A percentile compares a stretch with the other conserved stretches of the same genome.
Conservation (phyloP, 2,329 filamentous ascomycete species). For the Talaromyces sp. region DNA sequence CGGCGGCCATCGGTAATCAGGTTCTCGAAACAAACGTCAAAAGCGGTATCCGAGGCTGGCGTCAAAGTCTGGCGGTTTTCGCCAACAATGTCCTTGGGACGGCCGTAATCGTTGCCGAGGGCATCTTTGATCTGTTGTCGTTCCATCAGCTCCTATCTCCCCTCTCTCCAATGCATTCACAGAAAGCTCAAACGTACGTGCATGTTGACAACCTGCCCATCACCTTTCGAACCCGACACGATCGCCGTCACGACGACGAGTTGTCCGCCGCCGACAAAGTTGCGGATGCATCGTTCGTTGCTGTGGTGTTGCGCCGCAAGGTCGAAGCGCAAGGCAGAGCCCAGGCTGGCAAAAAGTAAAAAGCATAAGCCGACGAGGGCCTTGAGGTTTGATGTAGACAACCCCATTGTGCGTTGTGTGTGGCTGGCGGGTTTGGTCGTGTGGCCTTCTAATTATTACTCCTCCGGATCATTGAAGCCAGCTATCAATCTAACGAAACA, state of each 20-base stretch:
- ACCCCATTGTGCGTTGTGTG: slow-evolving; percentile 19
- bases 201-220: slow-evolving; percentile 92
- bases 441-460: background rate
- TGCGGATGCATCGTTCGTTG: slow-evolving; percentile 82
- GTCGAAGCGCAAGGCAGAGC: slow-evolving; percentile 84
- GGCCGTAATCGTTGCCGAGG: slow-evolving; percentile 91
- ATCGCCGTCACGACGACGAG: slow-evolving; percentile 93
- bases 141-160: background rate
- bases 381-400: slow-evolving; percentile 24
- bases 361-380: slow-evolving; percentile 28
- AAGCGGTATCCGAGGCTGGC: slow-evolving; percentile 81
- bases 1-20: slow-evolving; percentile 52
- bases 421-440: slow-evolving; percentile 8
- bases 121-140: slow-evolving; percentile 76
- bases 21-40: slow-evolving; percentile 97
- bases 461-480: slow-evolving; percentile 7
- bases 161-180: background rate
- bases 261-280: slow-evolving; percentile 89
- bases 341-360: slow-evolving; percentile 27
- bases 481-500: slow-evolving; percentile 9
- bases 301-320: slow-evolving; percentile 65
- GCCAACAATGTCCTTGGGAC: slow-evolving; percentile 83
- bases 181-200: slow-evolving; percentile 57
- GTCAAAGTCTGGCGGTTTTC: slow-evolving; percentile 94
- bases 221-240: slow-evolving; percentile 76